Conservation (phyloP, 2,329 filamentous ascomycete species). For the Westerdykella aurantiaca region DNA sequence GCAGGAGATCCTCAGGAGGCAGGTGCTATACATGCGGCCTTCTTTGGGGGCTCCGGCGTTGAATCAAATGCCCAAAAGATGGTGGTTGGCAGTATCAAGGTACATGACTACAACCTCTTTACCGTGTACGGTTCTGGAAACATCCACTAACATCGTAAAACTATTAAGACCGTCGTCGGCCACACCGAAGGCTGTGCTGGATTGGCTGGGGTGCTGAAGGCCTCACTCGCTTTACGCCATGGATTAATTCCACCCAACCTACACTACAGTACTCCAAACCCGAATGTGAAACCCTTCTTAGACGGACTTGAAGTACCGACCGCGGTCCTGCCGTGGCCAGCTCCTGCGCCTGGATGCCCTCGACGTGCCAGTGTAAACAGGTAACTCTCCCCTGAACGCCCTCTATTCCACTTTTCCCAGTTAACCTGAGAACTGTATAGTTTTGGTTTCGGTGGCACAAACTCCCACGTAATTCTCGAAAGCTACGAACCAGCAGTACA, state of each 20-base stretch:
- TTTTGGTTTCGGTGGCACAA: conserved; percentile 18
- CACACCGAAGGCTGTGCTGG: conserved; percentile 40
- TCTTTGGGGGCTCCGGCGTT: neutral
- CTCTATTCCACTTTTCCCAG: too few relatives aligned
- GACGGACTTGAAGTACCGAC: conserved; percentile 7
- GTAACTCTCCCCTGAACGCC: neutral
- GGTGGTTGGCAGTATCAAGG: too few relatives aligned
- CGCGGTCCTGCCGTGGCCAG: conserved; percentile 7
- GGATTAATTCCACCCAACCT: conserved; percentile 28
- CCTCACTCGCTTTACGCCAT: conserved; percentile 34
- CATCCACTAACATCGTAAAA: neutral
- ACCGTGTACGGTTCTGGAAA: too few relatives aligned
- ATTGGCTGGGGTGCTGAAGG: conserved; percentile 37
- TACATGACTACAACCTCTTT: too few relatives aligned
- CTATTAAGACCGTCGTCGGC: conserved; percentile 38
- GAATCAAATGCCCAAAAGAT: conserved; percentile 5
- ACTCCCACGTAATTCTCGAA: conserved; percentile 23
- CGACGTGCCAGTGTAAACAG: conserved; percentile 12
- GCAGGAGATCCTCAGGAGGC: conserved; percentile 13
- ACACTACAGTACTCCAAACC: conserved; percentile 25
- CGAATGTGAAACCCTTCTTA: conserved; percentile 14
- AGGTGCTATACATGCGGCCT: conserved; percentile 7
- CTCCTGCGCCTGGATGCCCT: neutral
- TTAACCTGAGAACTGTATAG: too few relatives aligned
- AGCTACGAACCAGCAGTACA: conserved; percentile 1